phyloP scores from a whole-genome alignment of 768 basidiomycete species.

The Leucocoprinus birnbaumii region DNA sequence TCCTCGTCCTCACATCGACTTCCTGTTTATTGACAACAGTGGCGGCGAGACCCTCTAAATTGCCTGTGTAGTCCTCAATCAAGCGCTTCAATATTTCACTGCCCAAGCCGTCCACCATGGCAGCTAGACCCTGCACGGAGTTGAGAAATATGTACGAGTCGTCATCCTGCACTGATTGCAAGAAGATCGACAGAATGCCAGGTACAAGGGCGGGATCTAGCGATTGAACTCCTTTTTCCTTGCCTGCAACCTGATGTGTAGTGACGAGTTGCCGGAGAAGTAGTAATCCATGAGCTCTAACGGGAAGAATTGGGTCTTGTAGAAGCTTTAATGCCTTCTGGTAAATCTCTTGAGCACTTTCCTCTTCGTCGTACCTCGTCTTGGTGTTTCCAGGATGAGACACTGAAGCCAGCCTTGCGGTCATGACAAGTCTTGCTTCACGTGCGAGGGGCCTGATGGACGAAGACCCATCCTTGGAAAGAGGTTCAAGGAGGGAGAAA shows the following conservation, averaged over 20 bases:
- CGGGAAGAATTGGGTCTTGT: conserved; percentile 90
- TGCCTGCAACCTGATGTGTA: conserved; percentile 20
- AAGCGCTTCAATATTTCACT: conserved; percentile 68
- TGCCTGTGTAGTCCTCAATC: conserved; percentile 61
- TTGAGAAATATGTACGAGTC: conserved; percentile 96
- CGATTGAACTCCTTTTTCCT: conserved; percentile 22
- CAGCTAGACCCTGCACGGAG: conserved; percentile 86
- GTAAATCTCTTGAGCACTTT: conserved; percentile 63
- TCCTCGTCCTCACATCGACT: conserved; percentile 67
- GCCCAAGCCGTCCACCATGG: conserved; percentile 77
- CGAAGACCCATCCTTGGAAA: conserved; percentile 45
- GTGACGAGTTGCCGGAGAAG: conserved; percentile 77
- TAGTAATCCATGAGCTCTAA: conserved; percentile 89
- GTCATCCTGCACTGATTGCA: conserved; percentile 83
- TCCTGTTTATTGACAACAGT: conserved; percentile 52
- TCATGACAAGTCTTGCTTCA: conserved; percentile 83
- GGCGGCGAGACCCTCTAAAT: conserved; percentile 47
- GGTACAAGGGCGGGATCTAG: conserved; percentile 67
- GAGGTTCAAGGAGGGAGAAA: conserved; percentile 56
- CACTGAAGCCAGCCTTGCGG: conserved; percentile 69
- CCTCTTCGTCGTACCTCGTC: conserved; percentile 29
- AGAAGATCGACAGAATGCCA: conserved; percentile 83
- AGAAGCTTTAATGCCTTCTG: conserved; percentile 85
- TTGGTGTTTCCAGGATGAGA: conserved; percentile 24
- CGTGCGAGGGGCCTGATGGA: conserved; percentile 57